phyloP scores from a whole-genome alignment of 495 filamentous ascomycete genomes.

The Astrothelium macrocarpum region DNA sequence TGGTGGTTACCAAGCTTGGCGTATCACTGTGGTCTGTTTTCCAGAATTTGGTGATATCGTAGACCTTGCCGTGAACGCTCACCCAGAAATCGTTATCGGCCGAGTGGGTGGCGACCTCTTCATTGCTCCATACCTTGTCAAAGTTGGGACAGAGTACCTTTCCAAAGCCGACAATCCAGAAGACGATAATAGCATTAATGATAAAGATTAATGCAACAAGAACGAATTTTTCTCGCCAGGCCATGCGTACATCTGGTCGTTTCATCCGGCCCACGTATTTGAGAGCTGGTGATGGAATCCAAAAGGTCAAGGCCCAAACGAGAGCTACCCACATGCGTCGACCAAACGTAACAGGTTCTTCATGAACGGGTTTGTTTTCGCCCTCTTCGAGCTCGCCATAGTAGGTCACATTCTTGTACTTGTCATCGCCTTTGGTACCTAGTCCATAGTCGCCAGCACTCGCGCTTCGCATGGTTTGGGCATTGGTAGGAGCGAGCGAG shows the following conservation, averaged over 20 bases:
- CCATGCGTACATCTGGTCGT: slow-evolving; percentile 90
- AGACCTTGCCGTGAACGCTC: slow-evolving; percentile 78
- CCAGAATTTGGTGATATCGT: slow-evolving; percentile 87
- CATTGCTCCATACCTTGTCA: slow-evolving; percentile 76
- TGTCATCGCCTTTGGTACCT: slow-evolving; percentile 72
- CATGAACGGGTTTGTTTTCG: slow-evolving; percentile 64
- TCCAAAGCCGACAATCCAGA: slow-evolving; percentile 87
- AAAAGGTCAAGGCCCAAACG: slow-evolving; percentile 84
- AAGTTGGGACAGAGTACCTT: slow-evolving; percentile 79
- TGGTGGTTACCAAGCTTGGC: slow-evolving; percentile 43
- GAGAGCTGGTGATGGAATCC: slow-evolving; percentile 83
- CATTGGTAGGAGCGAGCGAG: slow-evolving; percentile 63
- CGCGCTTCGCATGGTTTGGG: slow-evolving; percentile 46
- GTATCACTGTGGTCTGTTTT: slow-evolving; percentile 69
- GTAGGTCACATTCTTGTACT: slow-evolving; percentile 56
- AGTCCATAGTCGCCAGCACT: slow-evolving; percentile 73
- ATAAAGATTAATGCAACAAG: slow-evolving; percentile 70
- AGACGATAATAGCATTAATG: slow-evolving; percentile 75
- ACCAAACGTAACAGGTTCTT: slow-evolving; percentile 48
- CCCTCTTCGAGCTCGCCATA: slow-evolving; percentile 63
- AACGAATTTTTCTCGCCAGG: slow-evolving; percentile 91
- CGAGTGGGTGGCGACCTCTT: slow-evolving; percentile 62
- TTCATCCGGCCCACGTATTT: slow-evolving; percentile 88
- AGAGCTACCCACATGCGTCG: slow-evolving; percentile 70
- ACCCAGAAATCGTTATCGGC: slow-evolving; percentile 75